Evolutionary conservation across 768 basidiomycete genomes (phyloP).

Genomic region (Lactifluus echinatus): DNA sequence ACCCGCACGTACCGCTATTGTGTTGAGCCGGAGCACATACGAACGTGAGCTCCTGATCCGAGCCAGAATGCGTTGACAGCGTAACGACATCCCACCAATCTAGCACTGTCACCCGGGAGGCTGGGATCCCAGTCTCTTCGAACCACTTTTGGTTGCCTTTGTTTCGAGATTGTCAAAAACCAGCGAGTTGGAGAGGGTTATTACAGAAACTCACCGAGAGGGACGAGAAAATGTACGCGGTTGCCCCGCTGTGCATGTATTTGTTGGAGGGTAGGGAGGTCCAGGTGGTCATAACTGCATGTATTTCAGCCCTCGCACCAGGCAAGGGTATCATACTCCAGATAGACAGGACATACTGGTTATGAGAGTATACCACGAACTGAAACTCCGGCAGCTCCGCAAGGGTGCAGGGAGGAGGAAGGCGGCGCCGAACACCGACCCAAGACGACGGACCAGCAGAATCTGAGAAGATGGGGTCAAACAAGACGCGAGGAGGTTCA

Average conservation of each 20-base stretch:
- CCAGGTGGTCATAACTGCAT: slow-evolving; percentile 37
- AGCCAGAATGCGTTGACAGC: slow-evolving; percentile 12
- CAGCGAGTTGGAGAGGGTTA: not conserved
- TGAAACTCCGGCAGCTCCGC: slow-evolving; percentile 33
- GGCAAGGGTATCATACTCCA: not conserved
- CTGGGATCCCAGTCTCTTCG: slow-evolving; percentile 26
- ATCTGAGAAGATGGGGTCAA: slow-evolving; percentile 36
- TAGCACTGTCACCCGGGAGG: slow-evolving; percentile 28
- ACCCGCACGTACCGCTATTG: slow-evolving; percentile 28
- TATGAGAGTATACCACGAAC: slow-evolving; percentile 34
- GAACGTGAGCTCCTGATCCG: slow-evolving; percentile 24
- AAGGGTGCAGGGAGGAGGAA: slow-evolving; percentile 31
- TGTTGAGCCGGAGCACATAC: slow-evolving; percentile 37
- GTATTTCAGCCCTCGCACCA: not conserved
- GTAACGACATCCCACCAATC: slow-evolving; percentile 36
- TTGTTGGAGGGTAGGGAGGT: slow-evolving; percentile 28
- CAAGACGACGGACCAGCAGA: slow-evolving; percentile 27
- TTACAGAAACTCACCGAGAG: slow-evolving; percentile 27
- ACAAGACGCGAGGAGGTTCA: slow-evolving; percentile 29
- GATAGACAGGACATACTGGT: slow-evolving; percentile 32
- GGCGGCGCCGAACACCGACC: slow-evolving; percentile 27
- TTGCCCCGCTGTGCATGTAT: slow-evolving; percentile 22
- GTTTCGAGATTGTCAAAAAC: not conserved
- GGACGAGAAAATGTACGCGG: slow-evolving; percentile 30
- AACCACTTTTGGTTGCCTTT: slow-evolving; percentile 28